phyloP scores from a whole-genome alignment of 1,284 basidiomycete genomes.

The Marasmius sp. region DNA sequence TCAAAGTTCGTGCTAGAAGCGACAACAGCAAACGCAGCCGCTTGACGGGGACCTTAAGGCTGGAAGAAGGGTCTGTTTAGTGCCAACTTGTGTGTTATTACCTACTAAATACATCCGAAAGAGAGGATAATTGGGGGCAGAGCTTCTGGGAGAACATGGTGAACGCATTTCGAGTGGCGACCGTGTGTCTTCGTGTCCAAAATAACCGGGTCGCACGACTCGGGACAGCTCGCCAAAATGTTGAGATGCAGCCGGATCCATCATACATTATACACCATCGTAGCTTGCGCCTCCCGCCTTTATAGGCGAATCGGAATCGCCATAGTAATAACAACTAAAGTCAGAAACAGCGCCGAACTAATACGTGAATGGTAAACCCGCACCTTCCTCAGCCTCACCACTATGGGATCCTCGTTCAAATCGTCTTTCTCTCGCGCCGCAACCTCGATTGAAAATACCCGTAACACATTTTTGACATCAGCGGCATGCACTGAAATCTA shows the following conservation, averaged over 20 bases:
- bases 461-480: constrained; percentile 80
- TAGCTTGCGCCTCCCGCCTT: constrained; percentile 83
- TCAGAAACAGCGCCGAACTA: constrained; percentile 1
- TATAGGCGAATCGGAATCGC: not conserved
- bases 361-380: constrained; percentile 17
- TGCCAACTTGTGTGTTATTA: constrained; percentile 1
- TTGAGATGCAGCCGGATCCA: not conserved
- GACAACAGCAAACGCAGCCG: not conserved
- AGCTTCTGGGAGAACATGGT: not conserved
- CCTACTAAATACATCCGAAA: constrained; percentile 5
- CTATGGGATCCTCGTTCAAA: constrained; percentile 78
- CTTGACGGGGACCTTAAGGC: not conserved
- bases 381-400: constrained; percentile 74
- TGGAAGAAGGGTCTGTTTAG: not conserved
- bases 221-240: not conserved
- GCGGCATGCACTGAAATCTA: constrained; percentile 88
- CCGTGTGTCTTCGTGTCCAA: not conserved
- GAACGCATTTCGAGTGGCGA: not conserved
- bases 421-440: constrained; percentile 79
- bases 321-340: not conserved
- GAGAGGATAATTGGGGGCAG: not conserved
- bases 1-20: constrained; percentile 14
- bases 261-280: constrained; percentile 61
- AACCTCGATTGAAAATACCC: constrained; percentile 83
- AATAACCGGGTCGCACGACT: not conserved